Evolutionary conservation across 2,329 filamentous ascomycete species (phyloP).

Genomic region (Drechslerella dactyloides): DNA sequence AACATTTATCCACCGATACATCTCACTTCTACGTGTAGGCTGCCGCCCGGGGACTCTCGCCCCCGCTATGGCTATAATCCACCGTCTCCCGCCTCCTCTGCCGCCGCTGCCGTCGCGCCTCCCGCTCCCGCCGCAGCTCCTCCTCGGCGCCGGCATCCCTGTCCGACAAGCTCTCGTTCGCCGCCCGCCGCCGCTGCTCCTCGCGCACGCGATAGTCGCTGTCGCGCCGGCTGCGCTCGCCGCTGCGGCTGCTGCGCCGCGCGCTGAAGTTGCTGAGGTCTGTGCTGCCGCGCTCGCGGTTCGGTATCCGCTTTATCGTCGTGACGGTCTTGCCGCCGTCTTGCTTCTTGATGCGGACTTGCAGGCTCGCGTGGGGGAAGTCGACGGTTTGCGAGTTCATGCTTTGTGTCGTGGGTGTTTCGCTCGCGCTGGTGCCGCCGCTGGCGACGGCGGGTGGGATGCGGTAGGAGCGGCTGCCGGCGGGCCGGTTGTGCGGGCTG

Average conservation of each 20-base stretch:
- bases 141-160: slow-evolving; percentile 23
- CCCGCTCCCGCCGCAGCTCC: slow-evolving; percentile 36
- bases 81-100: slow-evolving; percentile 37
- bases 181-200: slow-evolving; percentile 14
- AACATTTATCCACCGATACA: not conserved
- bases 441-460: slow-evolving; percentile 43
- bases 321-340: slow-evolving; percentile 46
- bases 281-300: slow-evolving; percentile 24
- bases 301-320: slow-evolving; percentile 49
- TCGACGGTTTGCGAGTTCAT: slow-evolving; percentile 19
- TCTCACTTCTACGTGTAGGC: slow-evolving; percentile 20
- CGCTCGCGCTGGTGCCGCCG: slow-evolving; percentile 33
- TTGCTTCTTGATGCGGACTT: slow-evolving; percentile 49
- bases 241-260: slow-evolving; percentile 6
- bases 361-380: slow-evolving; percentile 39
- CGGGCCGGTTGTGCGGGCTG: slow-evolving; percentile 34
- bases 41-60: slow-evolving; percentile 28
- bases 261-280: slow-evolving; percentile 22
- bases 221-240: not conserved
- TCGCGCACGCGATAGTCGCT: slow-evolving; percentile 29
- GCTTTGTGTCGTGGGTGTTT: slow-evolving; percentile 22
- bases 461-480: slow-evolving; percentile 40
- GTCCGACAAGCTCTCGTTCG: slow-evolving; percentile 33
- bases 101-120: slow-evolving; percentile 38
- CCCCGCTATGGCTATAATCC: slow-evolving; percentile 36